Base-by-base conservation (phyloP, 78 protist species). In the Dictyostelium citrinum region DNA sequence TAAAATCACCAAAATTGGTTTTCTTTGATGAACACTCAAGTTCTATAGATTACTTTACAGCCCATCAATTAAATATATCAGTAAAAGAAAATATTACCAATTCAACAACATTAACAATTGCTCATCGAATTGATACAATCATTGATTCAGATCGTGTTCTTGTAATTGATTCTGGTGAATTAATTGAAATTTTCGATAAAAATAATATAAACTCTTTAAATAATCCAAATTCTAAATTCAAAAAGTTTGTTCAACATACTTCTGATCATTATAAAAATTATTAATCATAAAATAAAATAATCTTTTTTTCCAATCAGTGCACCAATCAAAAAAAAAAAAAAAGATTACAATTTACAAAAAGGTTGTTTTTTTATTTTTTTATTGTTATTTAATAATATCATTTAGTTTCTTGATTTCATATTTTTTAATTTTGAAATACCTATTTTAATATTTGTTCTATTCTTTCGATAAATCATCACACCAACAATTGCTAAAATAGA, bases 21-120 rank as follows among this genome's bases (percentile, higher is more conserved):
- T 41, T 98, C 29, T 41, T 97, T 76, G 99, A 98, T 80, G 99
- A 99, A 90, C 99, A 99, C 7, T 98, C 99, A 2, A 98, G 99
- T 2, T 22, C 60, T 2, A 77, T 98, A 35, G 99, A 99, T 51
- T n/a, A 77, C 49, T 84, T 97, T 64, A 97, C 98, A 16, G 98
- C 96, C 49, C 27, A 9, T 41, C 77, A 72, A 24, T 83, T 98
- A 10, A 97, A 97, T 67, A 11, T 29, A 39, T 60, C 90, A n/a
- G 60, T 97, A n/a, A 80, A 90, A 27, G 6, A 33, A 3, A 74
- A 51, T 31, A 98, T 98, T 49, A 17, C 2, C 14, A 43, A 82
- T 10, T 31, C 90, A 67, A 98, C 99, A 6, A 96, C 97, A 0
- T 41, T 98, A n/a, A 98, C 99, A 16, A 96, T 98, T 46, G 99